These are phyloP conservation scores for Hymenoscyphus scutula DNA, from an alignment of 2,329 filamentous ascomycete species.

Conservation along the genomic window DNA sequence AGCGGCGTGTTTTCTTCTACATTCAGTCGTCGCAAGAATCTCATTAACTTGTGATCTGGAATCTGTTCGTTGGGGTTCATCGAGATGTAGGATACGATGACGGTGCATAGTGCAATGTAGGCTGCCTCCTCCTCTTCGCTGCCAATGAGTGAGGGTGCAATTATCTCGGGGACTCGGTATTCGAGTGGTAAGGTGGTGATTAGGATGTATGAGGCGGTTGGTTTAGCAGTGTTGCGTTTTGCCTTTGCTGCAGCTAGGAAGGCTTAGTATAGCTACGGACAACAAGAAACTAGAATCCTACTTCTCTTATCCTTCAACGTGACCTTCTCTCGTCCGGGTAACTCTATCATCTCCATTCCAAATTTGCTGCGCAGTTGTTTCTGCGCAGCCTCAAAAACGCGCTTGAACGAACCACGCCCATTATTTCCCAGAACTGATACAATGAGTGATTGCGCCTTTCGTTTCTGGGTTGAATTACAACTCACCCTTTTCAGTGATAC, in stretches of 20 bases:
- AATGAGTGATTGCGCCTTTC: conserved; percentile 5
- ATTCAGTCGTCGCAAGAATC: conserved; percentile 72
- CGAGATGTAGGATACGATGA: conserved; percentile 73
- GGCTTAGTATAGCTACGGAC: not conserved
- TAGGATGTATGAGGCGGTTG: conserved; percentile 74
- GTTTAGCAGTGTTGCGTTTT: conserved; percentile 41
- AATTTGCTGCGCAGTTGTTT: conserved; percentile 67
- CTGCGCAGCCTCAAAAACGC: conserved; percentile 76
- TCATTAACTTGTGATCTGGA: conserved; percentile 73
- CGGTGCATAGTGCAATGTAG: conserved; percentile 78
- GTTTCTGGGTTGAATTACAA: not conserved
- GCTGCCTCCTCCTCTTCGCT: conserved; percentile 68
- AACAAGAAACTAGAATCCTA: conserved; percentile 37
- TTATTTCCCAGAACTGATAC: conserved; percentile 35
- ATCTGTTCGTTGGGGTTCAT: conserved; percentile 68
- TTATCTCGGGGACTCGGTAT: conserved; percentile 65
- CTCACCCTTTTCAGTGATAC: conserved; percentile 62
- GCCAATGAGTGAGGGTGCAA: conserved; percentile 65
- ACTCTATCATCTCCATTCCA: conserved; percentile 89
- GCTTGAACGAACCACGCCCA: conserved; percentile 67
- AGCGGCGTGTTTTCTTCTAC: conserved; percentile 69
- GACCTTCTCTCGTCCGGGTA: conserved; percentile 77
- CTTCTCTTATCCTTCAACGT: conserved; percentile 78
- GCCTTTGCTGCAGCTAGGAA: conserved; percentile 30
- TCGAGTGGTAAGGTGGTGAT: conserved; percentile 66